Percentiles rank a stretch among this genome's conserved stretches.
Conservation (phyloP, 768 basidiomycete genomes). For the Pleurotus ostreatus region DNA sequence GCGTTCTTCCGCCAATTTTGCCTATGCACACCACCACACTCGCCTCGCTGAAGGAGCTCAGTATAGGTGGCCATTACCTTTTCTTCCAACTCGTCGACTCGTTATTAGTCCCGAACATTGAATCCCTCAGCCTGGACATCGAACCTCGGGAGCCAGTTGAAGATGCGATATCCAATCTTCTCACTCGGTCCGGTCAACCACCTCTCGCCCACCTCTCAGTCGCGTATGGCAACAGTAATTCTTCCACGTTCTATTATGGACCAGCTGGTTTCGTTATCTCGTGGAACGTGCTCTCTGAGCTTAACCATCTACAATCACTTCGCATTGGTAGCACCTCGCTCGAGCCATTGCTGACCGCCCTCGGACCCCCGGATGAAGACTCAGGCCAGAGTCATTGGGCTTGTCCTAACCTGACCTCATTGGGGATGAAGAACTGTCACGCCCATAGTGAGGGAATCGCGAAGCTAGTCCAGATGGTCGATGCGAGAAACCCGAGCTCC, state of each 20-base stretch:
- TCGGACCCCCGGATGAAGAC: slow-evolving; percentile 62
- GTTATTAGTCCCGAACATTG: slow-evolving; percentile 54
- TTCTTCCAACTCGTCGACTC: slow-evolving; percentile 59
- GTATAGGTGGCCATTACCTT: slow-evolving; percentile 63
- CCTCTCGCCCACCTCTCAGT: slow-evolving; percentile 57
- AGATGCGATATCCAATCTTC: slow-evolving; percentile 59
- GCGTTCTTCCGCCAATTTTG: slow-evolving; percentile 57
- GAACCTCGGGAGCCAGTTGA: slow-evolving; percentile 75
- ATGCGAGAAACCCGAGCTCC: slow-evolving; percentile 60
- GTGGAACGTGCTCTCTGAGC: slow-evolving; percentile 63
- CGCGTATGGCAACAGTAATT: slow-evolving; percentile 44
- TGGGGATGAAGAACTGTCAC: slow-evolving; percentile 64
- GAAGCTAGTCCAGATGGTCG: slow-evolving; percentile 69
- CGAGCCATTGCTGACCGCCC: slow-evolving; percentile 56
- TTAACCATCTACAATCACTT: slow-evolving; percentile 54
- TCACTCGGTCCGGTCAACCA: slow-evolving; percentile 56
- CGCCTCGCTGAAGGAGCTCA: slow-evolving; percentile 48
- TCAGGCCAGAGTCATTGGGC: slow-evolving; percentile 45
- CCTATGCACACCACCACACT: slow-evolving; percentile 55
- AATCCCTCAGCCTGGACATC: slow-evolving; percentile 61
- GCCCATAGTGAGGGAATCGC: slow-evolving; percentile 60
- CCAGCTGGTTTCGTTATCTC: slow-evolving; percentile 55
- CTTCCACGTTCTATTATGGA: slow-evolving; percentile 51
- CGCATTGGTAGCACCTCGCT: slow-evolving; percentile 62
- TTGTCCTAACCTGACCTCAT: slow-evolving; percentile 56